phyloP scores from a whole-genome alignment of 768 basidiomycete genomes.

The Auricularia cornea region DNA sequence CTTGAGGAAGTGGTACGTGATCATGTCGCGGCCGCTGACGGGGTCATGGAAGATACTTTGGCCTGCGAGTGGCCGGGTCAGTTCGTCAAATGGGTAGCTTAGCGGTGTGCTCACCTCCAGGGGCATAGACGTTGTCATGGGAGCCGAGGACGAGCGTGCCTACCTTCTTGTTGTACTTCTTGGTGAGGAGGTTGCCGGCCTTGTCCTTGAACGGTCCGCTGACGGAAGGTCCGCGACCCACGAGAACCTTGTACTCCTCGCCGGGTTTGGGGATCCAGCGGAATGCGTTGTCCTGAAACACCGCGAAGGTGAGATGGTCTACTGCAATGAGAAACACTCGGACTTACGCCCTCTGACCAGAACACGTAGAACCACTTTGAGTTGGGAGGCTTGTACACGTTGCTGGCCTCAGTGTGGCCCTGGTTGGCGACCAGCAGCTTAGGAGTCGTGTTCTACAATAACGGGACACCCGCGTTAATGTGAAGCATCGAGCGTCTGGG shows the following conservation, averaged over 20 bases:
- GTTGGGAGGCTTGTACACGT: neutral
- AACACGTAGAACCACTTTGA: constrained; percentile 5
- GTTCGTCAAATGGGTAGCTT: no score
- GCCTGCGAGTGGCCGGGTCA: no score
- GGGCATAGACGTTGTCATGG: neutral
- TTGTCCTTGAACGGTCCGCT: constrained; percentile 13
- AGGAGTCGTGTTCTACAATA: neutral
- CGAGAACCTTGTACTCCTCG: constrained; percentile 18
- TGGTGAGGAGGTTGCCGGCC: constrained; percentile 5
- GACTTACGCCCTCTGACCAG: constrained; percentile 12
- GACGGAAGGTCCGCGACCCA: constrained; percentile 13
- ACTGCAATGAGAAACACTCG: neutral
- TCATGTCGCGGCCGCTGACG: no score
- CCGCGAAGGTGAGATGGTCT: no score
- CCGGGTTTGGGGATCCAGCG: constrained; percentile 9
- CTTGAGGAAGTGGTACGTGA: no score
- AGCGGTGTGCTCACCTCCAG: constrained; percentile 4
- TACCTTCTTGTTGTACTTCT: constrained; percentile 6
- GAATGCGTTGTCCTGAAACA: no score
- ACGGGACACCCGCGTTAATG: neutral
- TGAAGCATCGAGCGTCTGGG: no score
- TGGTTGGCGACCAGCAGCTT: neutral
- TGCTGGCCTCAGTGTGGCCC: neutral
- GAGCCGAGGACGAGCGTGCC: neutral
- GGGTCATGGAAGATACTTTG: no score